These are phyloP conservation scores for Fusarium sp. DNA, from an alignment of 2,329 filamentous ascomycete genomes.

Conservation along the genomic window DNA sequence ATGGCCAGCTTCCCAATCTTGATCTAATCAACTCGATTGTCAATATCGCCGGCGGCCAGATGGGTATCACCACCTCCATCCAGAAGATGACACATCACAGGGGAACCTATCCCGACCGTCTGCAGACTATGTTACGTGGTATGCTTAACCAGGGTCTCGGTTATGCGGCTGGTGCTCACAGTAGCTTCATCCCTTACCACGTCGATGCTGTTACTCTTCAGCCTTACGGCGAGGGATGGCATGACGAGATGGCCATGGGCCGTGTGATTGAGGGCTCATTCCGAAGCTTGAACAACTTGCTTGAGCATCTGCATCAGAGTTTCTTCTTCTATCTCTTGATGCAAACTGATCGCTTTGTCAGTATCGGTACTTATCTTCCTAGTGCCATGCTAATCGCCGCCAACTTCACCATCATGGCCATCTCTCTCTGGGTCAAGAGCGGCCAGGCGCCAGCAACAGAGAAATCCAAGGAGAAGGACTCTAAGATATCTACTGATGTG, in stretches of 20 bases:
- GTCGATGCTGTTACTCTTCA: constrained; percentile 95
- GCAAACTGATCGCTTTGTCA: constrained; percentile 92
- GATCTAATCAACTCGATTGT: constrained; percentile 96
- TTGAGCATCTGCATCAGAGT: constrained; percentile 97
- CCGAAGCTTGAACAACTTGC: constrained; percentile 92
- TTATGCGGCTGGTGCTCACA: constrained; percentile 89
- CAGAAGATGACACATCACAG: constrained; percentile 89
- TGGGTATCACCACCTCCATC: constrained; percentile 85
- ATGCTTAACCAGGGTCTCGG: constrained; percentile 94
- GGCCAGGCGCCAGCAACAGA: constrained; percentile 63
- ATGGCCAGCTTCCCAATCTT: constrained; percentile 93
- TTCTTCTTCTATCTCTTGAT: constrained; percentile 99
- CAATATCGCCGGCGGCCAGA: constrained; percentile 87
- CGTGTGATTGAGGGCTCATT: constrained; percentile 90
- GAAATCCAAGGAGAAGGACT: constrained; percentile 43
- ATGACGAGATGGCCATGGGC: constrained; percentile 97
- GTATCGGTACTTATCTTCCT: constrained; percentile 96
- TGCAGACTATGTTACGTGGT: constrained; percentile 88
- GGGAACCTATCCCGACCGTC: constrained; percentile 81
- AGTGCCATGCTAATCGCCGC: constrained; percentile 97
- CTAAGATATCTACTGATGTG: constrained; percentile 44
- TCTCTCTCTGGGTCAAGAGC: constrained; percentile 92
- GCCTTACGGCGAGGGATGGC: constrained; percentile 90
- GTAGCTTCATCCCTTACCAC: constrained; percentile 96
- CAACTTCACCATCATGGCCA: constrained; percentile 95